Evolutionary conservation across 1,284 basidiomycete genomes (phyloP).

Genomic region (Hemileccinum hortonii): DNA sequence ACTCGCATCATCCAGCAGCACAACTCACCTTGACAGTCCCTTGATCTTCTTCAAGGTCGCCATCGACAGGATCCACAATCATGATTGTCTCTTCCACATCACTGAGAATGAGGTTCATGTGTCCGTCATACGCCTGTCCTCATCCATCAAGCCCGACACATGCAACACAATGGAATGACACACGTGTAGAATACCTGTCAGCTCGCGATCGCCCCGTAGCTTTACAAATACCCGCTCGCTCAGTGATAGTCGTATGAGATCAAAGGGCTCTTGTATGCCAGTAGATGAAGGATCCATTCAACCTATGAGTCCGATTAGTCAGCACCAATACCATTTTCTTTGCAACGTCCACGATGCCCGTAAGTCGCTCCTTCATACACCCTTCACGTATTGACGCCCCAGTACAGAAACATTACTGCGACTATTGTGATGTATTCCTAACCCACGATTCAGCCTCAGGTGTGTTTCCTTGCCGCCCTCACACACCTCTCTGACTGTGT

Average conservation of each 20-base stretch:
- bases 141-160: slow-evolving; percentile 15
- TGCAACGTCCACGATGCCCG: slow-evolving; percentile 28
- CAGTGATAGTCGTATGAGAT: slow-evolving; percentile 93
- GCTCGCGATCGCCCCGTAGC: slow-evolving; percentile 90
- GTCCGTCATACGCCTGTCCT: slow-evolving; percentile 93
- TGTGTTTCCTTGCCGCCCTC: slow-evolving; percentile 29
- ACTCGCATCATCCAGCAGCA: background rate
- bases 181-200: slow-evolving; percentile 93
- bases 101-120: slow-evolving; percentile 98
- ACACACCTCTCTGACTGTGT: slow-evolving; percentile 10
- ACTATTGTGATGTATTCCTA: slow-evolving; percentile 90
- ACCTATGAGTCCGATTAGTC: slow-evolving; percentile 29
- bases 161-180: slow-evolving; percentile 31
- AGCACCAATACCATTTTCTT: slow-evolving; percentile 26
- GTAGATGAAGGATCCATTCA: slow-evolving; percentile 71
- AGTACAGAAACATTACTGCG: slow-evolving; percentile 82
- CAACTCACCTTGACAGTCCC: slow-evolving; percentile 59
- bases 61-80: slow-evolving; percentile 76
- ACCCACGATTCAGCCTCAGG: slow-evolving; percentile 89
- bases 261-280: slow-evolving; percentile 94
- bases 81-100: slow-evolving; percentile 97
- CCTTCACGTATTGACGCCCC: slow-evolving; percentile 1
- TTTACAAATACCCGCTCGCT: slow-evolving; percentile 97
- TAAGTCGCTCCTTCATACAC: slow-evolving; percentile 13
- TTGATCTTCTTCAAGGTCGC: slow-evolving; percentile 45